Evolutionary conservation across 1,284 basidiomycete species (phyloP).

Genomic region (Neolentinus lepideus): DNA sequence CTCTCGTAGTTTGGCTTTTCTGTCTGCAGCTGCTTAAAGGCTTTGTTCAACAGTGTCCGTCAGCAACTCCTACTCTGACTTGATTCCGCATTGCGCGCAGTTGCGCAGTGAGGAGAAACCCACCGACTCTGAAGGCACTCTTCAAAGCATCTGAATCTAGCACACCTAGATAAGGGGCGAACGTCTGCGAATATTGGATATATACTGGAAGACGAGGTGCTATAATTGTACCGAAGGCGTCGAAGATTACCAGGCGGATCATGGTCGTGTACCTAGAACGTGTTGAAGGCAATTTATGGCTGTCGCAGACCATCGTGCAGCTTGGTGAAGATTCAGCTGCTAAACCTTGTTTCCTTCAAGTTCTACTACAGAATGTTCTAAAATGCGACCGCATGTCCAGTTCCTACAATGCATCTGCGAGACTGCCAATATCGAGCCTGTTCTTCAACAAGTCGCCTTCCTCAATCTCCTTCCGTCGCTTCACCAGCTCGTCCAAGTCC

Average conservation of each 20-base stretch:
- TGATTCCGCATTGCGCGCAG: too few species aligned
- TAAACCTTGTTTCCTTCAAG: too few species aligned
- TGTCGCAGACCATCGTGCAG: too few species aligned
- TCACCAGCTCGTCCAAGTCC: conserved; percentile 9
- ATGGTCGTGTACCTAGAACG: neutral
- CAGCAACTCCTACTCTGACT: neutral
- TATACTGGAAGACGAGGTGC: conserved; percentile 58
- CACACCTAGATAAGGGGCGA: conserved; percentile 53
- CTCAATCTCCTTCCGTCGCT: conserved; percentile 6
- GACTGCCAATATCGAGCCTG: neutral
- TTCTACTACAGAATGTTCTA: too few species aligned
- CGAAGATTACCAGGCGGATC: conserved; percentile 62
- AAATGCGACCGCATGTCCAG: too few species aligned
- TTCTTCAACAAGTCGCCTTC: conserved; percentile 1
- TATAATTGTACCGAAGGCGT: conserved; percentile 63
- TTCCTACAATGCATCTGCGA: neutral
- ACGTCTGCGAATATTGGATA: conserved; percentile 61
- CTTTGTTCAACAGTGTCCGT: conserved; percentile 25
- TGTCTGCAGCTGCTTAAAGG: conserved; percentile 52
- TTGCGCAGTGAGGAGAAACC: conserved; percentile 8
- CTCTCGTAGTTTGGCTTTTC: conserved; percentile 47
- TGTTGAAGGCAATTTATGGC: too few species aligned
- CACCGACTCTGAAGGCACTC: conserved; percentile 62
- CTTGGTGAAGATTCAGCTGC: too few species aligned
- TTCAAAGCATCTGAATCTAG: conserved; percentile 46